phyloP scores from a whole-genome alignment of 208 protist species.

The Crithidia bombi region DNA sequence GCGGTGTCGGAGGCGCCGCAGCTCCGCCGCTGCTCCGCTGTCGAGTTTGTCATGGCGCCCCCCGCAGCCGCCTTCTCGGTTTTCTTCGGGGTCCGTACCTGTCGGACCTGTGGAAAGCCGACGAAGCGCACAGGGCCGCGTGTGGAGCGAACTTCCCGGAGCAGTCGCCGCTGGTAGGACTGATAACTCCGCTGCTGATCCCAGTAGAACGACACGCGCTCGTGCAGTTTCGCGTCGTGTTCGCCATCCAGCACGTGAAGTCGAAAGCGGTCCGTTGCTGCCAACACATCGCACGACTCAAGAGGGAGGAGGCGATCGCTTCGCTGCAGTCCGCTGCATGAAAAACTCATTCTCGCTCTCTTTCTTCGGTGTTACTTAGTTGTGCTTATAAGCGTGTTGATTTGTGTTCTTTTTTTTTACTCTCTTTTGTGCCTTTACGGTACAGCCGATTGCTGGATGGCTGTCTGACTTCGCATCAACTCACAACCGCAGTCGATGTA shows the following conservation, averaged over 20 bases:
- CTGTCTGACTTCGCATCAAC: no score
- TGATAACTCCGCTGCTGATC: constrained; percentile 29
- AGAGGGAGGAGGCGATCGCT: constrained; percentile 65
- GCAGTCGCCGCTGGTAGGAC: constrained; percentile 29
- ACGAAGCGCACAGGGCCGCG: constrained; percentile 46
- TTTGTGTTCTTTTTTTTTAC: constrained; percentile 8
- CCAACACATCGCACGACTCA: constrained; percentile 41
- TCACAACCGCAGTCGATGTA: no score
- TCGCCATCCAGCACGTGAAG: constrained; percentile 40
- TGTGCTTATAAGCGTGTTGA: background rate
- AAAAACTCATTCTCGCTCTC: constrained; percentile 43
- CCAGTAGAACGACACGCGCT: constrained; percentile 55
- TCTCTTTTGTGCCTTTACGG: constrained; percentile 1
- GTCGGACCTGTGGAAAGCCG: constrained; percentile 47
- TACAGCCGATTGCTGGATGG: no score
- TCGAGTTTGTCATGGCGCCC: background rate
- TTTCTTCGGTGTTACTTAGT: background rate
- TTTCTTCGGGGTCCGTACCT: background rate
- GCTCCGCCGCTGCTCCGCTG: background rate
- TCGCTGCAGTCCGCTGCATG: constrained; percentile 44
- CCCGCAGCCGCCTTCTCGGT: background rate
- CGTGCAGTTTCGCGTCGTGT: constrained; percentile 35
- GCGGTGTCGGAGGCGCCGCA: background rate
- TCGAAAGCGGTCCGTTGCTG: constrained; percentile 34
- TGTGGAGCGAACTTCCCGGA: constrained; percentile 54